Evolutionary conservation across 352 stramenopile genomes (phyloP).

Genomic region (Globisporangium heterothallicum): DNA sequence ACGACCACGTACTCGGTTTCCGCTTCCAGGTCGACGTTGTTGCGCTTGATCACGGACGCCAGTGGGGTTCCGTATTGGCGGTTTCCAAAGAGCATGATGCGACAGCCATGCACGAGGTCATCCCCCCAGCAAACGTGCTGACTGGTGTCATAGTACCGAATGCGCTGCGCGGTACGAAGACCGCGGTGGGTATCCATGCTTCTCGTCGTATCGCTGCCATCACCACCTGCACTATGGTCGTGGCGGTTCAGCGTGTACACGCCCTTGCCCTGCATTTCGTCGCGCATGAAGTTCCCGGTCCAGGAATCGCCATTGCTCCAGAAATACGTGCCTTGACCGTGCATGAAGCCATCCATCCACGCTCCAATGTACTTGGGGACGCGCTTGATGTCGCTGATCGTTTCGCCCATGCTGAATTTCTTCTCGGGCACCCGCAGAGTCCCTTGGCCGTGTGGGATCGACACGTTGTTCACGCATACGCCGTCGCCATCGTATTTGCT

Average conservation of each 20-base stretch:
- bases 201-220: constrained; percentile 15
- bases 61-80: constrained; percentile 36
- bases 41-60: constrained; percentile 23
- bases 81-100: constrained; percentile 37
- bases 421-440: constrained; percentile 53
- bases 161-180: constrained; percentile 6
- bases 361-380: constrained; percentile 37
- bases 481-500: constrained; percentile 69
- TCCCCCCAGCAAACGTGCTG: constrained; percentile 67
- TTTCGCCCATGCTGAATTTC: constrained; percentile 14
- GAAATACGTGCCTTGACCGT: constrained; percentile 49
- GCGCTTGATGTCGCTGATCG: constrained; percentile 37
- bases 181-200: background rate
- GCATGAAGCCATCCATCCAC: constrained; percentile 58
- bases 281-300: constrained; percentile 48
- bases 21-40: constrained; percentile 33
- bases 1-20: constrained; percentile 53
- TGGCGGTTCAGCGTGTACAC: constrained; percentile 36
- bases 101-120: constrained; percentile 45
- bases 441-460: constrained; percentile 48
- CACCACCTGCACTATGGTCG: background rate
- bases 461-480: constrained; percentile 28
- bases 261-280: constrained; percentile 60
- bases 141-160: constrained; percentile 57
- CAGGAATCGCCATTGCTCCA: constrained; percentile 54